Evolutionary conservation across 2,329 filamentous ascomycete genomes (phyloP).

Genomic region (Phyllosticta citribraziliensis): DNA sequence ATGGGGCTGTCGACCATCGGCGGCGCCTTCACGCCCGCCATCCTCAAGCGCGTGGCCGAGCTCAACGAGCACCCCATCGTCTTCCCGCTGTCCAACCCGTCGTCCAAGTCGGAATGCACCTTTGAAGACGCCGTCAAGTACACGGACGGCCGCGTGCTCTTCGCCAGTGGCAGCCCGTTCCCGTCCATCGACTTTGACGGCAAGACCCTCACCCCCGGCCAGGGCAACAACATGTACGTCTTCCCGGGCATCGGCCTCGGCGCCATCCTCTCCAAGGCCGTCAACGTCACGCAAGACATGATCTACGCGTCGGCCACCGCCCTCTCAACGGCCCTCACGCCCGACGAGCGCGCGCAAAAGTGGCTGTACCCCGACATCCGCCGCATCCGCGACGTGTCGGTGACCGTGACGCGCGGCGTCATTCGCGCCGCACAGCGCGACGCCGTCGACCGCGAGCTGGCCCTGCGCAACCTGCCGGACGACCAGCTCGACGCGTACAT

Average conservation of each 20-base stretch:
- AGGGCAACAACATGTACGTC: constrained; percentile 83
- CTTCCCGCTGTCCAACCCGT: constrained; percentile 93
- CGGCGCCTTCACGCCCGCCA: constrained; percentile 83
- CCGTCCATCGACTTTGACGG: constrained; percentile 47
- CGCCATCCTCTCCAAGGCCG: constrained; percentile 81
- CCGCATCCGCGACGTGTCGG: constrained; percentile 81
- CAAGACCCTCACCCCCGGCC: constrained; percentile 39
- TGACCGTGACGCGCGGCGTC: constrained; percentile 79
- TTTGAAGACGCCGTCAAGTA: constrained; percentile 86
- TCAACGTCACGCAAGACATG: constrained; percentile 86
- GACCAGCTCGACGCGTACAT: constrained; percentile 61
- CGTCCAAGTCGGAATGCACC: constrained; percentile 94
- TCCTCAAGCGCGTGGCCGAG: constrained; percentile 53
- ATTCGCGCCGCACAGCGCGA: constrained; percentile 84
- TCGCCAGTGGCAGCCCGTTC: constrained; percentile 93
- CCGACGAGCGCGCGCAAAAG: constrained; percentile 70
- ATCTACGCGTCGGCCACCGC: constrained; percentile 87
- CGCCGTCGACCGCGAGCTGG: constrained; percentile 45
- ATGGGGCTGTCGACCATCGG: constrained; percentile 92
- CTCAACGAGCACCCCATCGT: constrained; percentile 60
- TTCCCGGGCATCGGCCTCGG: constrained; percentile 95
- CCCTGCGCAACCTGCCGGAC: constrained; percentile 58
- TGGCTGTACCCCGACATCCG: constrained; percentile 87
- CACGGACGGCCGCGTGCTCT: constrained; percentile 86
- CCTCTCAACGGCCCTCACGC: constrained; percentile 66